A percentile compares a stretch with the other conserved stretches of the same genome.
Conservation (phyloP, 805 yeast genomes). For the Metschnikowia cubensis region DNA sequence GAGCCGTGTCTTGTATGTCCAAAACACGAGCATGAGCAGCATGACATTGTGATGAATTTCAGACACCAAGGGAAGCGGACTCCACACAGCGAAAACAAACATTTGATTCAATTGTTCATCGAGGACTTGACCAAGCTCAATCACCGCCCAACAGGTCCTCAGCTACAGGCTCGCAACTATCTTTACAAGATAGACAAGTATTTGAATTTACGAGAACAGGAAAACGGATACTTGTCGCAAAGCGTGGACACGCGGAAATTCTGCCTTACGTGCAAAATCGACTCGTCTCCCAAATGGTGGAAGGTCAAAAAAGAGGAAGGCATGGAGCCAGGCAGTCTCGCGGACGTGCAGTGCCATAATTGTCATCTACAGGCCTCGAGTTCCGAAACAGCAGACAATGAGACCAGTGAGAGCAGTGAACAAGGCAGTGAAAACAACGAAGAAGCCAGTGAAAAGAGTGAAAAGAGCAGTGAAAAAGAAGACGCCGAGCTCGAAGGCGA, state of each 20-base stretch:
- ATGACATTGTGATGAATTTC: conserved; percentile 18
- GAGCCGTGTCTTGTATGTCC: conserved; percentile 44
- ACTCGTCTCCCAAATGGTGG: conserved; percentile 40
- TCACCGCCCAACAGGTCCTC: conserved; percentile 29
- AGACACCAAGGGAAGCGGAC: conserved; percentile 27
- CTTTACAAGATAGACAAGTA: conserved; percentile 18
- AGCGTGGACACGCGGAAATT: neutral
- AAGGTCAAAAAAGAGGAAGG: neutral
- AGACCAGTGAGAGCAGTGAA: neutral
- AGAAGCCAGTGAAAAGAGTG: neutral
- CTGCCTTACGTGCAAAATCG: conserved; percentile 24
- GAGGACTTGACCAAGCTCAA: conserved; percentile 29
- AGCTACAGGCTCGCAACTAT: conserved; percentile 29
- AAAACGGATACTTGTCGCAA: conserved; percentile 1
- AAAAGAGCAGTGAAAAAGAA: conserved; percentile 9
- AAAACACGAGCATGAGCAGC: conserved; percentile 28
- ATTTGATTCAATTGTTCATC: conserved; percentile 39
- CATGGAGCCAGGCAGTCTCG: neutral
- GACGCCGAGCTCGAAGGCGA: conserved; percentile 16
- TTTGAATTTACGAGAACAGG: neutral
- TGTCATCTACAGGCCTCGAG: conserved; percentile 22
- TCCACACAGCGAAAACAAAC: conserved; percentile 25
- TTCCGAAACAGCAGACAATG: conserved; percentile 10
- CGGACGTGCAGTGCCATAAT: conserved; percentile 24
- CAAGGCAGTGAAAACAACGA: neutral